phyloP scores from a whole-genome alignment of 805 yeast genomes.

The Candida ascalaphidarum region DNA sequence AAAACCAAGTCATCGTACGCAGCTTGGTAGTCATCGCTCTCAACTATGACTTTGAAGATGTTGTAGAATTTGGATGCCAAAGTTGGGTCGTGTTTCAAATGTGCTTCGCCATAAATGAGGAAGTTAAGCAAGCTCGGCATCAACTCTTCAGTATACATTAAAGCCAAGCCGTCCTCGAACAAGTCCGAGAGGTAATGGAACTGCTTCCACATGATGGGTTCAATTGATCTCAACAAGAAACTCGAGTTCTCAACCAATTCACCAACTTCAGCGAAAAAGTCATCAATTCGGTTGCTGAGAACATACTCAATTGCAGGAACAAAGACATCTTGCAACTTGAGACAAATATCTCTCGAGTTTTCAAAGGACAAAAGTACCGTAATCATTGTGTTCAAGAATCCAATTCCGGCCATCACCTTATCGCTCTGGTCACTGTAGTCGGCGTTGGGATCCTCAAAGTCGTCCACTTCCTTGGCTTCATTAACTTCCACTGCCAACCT shows the following conservation, averaged over 20 bases:
- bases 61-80: constrained; percentile 42
- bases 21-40: constrained; percentile 35
- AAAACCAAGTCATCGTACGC: constrained; percentile 48
- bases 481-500: constrained; percentile 32
- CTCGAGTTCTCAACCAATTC: constrained; percentile 53
- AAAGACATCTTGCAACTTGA: constrained; percentile 56
- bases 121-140: constrained; percentile 68
- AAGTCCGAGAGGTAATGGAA: constrained; percentile 39
- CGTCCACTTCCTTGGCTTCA: constrained; percentile 28
- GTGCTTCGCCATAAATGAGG: constrained; percentile 44
- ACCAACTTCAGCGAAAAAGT: constrained; percentile 68
- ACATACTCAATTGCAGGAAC: constrained; percentile 64
- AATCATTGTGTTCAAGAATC: constrained; percentile 72
- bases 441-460: constrained; percentile 18
- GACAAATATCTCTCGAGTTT: constrained; percentile 60
- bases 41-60: constrained; percentile 38
- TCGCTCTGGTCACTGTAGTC: constrained; percentile 38
- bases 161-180: constrained; percentile 40
- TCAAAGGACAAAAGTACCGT: constrained; percentile 80
- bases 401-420: constrained; percentile 75
- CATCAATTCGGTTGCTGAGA: constrained; percentile 56
- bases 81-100: constrained; percentile 29
- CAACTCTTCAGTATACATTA: constrained; percentile 68
- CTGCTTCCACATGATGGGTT: constrained; percentile 69
- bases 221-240: constrained; percentile 27